Evolutionary conservation across 148 eudicot genomes (phyloP).

Genomic region (Cornus kousa): DNA sequence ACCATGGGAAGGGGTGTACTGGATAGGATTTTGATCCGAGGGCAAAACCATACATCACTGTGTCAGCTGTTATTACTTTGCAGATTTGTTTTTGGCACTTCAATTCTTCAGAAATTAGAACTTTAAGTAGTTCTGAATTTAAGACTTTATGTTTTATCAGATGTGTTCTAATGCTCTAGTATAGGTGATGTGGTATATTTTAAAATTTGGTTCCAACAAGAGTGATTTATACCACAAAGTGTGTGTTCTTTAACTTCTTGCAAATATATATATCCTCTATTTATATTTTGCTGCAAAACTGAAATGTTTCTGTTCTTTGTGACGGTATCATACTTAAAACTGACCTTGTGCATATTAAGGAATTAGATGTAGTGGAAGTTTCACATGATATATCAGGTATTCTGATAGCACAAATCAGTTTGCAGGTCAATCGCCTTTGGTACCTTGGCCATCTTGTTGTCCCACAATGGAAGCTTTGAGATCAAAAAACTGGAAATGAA

Average conservation of each 20-base stretch:
- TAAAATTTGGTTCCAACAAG: not conserved
- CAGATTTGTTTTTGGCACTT: not conserved
- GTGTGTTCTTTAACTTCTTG: not conserved
- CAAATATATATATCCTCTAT: not conserved
- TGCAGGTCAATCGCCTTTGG: not conserved
- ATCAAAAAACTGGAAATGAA: not conserved
- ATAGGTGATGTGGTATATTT: not conserved
- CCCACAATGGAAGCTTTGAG: not conserved
- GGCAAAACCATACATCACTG: not conserved
- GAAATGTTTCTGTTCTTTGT: not conserved
- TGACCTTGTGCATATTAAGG: not conserved
- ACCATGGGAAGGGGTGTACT: no score
- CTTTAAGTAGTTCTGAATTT: not conserved
- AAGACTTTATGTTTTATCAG: not conserved
- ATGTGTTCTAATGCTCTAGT: not conserved
- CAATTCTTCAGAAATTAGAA: not conserved
- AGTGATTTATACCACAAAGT: not conserved
- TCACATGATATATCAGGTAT: not conserved
- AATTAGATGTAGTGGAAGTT: not conserved
- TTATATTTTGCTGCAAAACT: not conserved
- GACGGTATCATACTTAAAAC: conserved; percentile 1
- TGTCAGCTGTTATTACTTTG: not conserved
- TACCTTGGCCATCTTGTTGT: not conserved
- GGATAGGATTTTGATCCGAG: not conserved
- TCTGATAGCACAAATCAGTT: not conserved